Base-by-base conservation (phyloP, 805 yeast genomes). In the Saccharomycopsis sp. region DNA sequence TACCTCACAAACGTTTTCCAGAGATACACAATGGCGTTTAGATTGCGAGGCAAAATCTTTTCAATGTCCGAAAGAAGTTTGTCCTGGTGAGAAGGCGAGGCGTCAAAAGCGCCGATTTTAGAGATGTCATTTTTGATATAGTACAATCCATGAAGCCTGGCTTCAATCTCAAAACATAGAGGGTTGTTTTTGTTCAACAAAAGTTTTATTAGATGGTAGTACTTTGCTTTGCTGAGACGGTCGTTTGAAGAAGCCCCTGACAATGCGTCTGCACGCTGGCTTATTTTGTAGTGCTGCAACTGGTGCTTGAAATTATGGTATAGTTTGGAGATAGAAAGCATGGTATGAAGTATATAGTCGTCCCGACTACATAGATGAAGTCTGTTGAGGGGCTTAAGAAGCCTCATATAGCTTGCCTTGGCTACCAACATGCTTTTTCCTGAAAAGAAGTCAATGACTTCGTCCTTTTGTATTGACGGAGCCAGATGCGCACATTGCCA, bases 1-100 rank as follows among this genome's bases (percentile, higher is more conserved):
- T 24, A 57, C 37, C 53, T 51, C 29, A 54, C 57, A 54, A 52
- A 60, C 20, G 21, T 51, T 8, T 48, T 34, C 61, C 60, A 60
- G 7, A 60, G 53, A 23, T 41, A 53, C 16, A 21, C 20, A 4
- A 60, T 37, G 40, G 23, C 47, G 4, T 29, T 44, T 9, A 29
- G 29, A n/a, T 55, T 24, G 50, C 41, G 41, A 2, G 59, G 62
- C 40, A 60, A 46, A 20, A 24, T 12, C 7, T 24, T 14, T 34
- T 52, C 46, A 18, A 60, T 50, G n/a, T 60, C 51, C 3, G 12
- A 12, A 15, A 57, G 16, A 12, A 57, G 46, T 14, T 18, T 9
- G 18, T 44, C 48, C 29, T 50, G 2, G 14, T n/a, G 29, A 29
- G 40, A 34, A 50, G 24, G 24, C 9, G 15, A 18, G 24, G 29